phyloP scores from a whole-genome alignment of 257 asterid genomes.

The Fraxinus anomala region DNA sequence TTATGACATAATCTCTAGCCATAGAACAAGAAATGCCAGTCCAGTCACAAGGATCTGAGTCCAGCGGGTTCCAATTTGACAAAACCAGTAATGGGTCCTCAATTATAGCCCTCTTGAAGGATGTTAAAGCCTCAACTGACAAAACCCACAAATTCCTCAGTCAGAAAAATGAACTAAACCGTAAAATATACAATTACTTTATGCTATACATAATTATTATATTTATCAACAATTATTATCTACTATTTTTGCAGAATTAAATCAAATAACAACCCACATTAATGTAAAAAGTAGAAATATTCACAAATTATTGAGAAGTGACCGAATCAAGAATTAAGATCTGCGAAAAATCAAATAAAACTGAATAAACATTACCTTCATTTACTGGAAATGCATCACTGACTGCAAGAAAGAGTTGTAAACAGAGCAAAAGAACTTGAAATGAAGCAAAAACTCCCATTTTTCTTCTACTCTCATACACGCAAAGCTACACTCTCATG shows the following conservation, averaged over 20 bases:
- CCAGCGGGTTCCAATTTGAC: slow-evolving; percentile 73
- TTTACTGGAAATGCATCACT: slow-evolving; percentile 55
- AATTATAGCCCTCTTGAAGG: slow-evolving; percentile 82
- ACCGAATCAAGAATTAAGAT: slow-evolving; percentile 43
- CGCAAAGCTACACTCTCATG: slow-evolving; percentile 27
- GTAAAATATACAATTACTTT: neutral
- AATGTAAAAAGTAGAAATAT: neutral
- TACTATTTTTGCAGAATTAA: slow-evolving; percentile 25
- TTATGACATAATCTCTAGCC: slow-evolving; percentile 65
- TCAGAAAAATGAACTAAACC: slow-evolving; percentile 18
- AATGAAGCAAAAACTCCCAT: slow-evolving; percentile 48
- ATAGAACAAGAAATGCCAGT: slow-evolving; percentile 67
- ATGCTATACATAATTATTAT: neutral
- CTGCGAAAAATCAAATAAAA: slow-evolving; percentile 19
- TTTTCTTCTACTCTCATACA: slow-evolving; percentile 29
- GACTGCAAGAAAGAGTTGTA: slow-evolving; percentile 45
- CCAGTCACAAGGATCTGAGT: slow-evolving; percentile 83
- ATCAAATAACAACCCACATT: slow-evolving; percentile 33
- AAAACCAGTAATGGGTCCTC: slow-evolving; percentile 73
- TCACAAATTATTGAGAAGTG: neutral
- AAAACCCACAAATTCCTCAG: slow-evolving; percentile 16
- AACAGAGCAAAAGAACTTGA: slow-evolving; percentile 40
- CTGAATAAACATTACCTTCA: slow-evolving; percentile 53
- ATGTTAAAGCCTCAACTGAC: slow-evolving; percentile 68
- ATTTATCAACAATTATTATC: no score